Base-by-base conservation (phyloP, 1,139 yeast genomes). In the Diutina neorugosa region DNA sequence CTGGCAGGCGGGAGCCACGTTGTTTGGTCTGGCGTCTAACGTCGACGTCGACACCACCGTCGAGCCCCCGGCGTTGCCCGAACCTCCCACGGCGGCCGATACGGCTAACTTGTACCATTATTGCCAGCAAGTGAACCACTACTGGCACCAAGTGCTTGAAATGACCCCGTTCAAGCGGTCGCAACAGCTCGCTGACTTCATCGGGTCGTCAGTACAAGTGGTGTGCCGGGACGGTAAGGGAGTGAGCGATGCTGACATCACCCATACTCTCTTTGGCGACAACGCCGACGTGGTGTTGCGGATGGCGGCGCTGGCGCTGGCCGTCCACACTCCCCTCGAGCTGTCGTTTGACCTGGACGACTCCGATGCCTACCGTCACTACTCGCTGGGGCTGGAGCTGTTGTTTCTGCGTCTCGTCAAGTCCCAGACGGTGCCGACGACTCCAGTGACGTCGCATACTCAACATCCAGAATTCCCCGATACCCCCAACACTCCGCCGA, bases 401-500 rank as follows among this genome's bases (percentile, higher is more conserved):
- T 34, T 46, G 8, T 46, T 46, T 14, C 27, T 34, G 20, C 27
- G 31, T 3, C 37, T 31, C 37, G 27, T 34, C 40, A 18, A 23
- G 43, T n/a, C 19, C 9, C 43, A 16, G 41, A 46, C 50, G 12
- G 37, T 27, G 40, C 50, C 40, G 14, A 18, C 50, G 12, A 25
- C 50, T 4, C 48, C 48, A 12, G 43, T 40, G 8, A 21, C 19
- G 12, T 31, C 37, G n/a, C 37, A 31, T n/a, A 31, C 12, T n/a
- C 37, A 31, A 8, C 37, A 31, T n/a, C 37, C 12, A 9, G n/a
- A 21, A 8, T 44, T 44, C 34, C 50, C 50, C n/a, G 50, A 46
- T 18, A 46, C 50, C 40, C 50, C 50, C 8, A 27, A 6, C 7
- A 46, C 50, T 23, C 50, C 50, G 12, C 50, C 50, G 6, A n/a